Base-by-base conservation (phyloP, 805 yeast genomes). In the baker's yeast (Saccharomyces cerevisiae) region DNA sequence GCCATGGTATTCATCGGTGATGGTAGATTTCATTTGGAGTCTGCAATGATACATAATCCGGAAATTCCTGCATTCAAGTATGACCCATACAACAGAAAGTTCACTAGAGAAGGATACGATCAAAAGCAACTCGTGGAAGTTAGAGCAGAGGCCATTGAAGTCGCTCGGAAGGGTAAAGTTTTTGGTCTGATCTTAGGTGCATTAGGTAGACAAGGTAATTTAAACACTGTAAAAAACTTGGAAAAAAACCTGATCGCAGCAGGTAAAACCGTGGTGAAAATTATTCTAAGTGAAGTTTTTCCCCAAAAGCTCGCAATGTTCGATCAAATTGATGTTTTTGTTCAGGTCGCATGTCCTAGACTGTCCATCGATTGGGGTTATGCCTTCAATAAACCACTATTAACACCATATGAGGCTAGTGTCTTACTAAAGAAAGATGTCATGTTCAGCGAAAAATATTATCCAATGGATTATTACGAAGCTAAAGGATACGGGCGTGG, bases 321-420 rank as follows among this genome's bases (percentile, higher is more conserved):
- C 70, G 91, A 89, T 62, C 94, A 89, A 63, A 81, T 92, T 17
- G 99, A 94, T 70, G 96, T 91, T 1, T 94, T 94, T 77, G 87
- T 94, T 13, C 99, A 94, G 70, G 96, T 94, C 2, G 99, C 99
- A 0, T 94, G 99, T 68, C 99, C 99, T 0, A 77, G 99, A 63
- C 73, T 94, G 48, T 89, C 96, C 1, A 92, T 94, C 46, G 99
- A 94, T 69, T 94, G 99, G 99, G 99, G 99, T 0, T 94, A 94
- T 69, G 99, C 99, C 0, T 94, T 94, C 66, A 83, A 83, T 55
- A 87, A 87, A 65, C 99, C 99, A 0, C 73, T 94, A 47, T 72
- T 94, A 55, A 92, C 99, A 0, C 99, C 99, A 0, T 94, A 94
- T 67, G 99, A 94, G 67, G 89, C 97, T 0, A 89, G 88, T 89